These are phyloP conservation scores for Stipa capillata DNA, from an alignment of 176 grass and related monocot genomes.

Conservation along the genomic window DNA sequence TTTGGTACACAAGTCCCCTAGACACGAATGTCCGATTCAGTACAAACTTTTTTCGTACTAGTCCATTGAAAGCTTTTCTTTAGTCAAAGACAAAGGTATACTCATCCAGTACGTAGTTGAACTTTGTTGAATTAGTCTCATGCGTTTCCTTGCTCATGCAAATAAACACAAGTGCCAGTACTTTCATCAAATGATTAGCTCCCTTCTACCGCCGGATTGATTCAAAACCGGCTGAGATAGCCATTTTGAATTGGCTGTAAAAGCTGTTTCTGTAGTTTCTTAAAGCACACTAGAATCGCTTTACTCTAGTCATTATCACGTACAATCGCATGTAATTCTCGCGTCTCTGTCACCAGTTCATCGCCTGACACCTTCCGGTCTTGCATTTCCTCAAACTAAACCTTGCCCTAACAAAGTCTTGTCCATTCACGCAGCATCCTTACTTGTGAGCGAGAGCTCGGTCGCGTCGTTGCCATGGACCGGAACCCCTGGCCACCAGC, in stretches of 20 bases:
- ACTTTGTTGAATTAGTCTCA: background rate
- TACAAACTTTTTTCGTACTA: too few relatives aligned
- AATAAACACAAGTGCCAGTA: background rate
- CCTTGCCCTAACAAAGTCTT: background rate
- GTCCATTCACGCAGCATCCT: background rate
- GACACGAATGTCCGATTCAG: too few relatives aligned
- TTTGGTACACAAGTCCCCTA: too few relatives aligned
- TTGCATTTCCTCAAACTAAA: background rate
- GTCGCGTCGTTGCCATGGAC: background rate
- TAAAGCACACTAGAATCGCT: too few relatives aligned
- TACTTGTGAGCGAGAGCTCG: background rate
- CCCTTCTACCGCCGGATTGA: too few relatives aligned
- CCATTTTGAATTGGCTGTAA: too few relatives aligned
- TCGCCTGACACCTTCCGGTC: background rate
- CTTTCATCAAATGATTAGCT: too few relatives aligned
- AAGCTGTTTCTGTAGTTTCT: too few relatives aligned
- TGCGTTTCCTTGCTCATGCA: background rate
- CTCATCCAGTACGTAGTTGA: background rate
- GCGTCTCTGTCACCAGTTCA: background rate
- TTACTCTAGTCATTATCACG: background rate
- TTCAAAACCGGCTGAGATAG: too few relatives aligned
- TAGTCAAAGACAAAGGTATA: background rate
- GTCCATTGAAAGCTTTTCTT: background rate
- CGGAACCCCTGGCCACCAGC: background rate
- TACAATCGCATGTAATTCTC: background rate